phyloP scores from a whole-genome alignment of 108 stramenopile species.

The Discostella pseudostelligera region DNA sequence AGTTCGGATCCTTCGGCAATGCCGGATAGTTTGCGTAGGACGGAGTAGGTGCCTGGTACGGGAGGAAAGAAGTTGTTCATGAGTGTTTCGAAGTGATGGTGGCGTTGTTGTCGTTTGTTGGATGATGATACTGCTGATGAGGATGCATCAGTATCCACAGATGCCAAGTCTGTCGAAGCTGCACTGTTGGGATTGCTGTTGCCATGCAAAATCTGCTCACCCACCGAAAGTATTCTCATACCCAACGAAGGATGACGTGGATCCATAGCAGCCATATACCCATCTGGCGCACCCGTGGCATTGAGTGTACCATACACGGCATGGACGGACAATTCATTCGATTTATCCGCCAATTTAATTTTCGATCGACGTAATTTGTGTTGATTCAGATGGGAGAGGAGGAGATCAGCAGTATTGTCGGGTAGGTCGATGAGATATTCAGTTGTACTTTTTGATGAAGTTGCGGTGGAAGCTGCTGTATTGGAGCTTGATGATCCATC shows the following conservation, averaged over 20 bases:
- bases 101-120: constrained; percentile 12
- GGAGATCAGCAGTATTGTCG: constrained; percentile 50
- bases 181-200: too few relatives aligned
- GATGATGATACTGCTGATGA: background rate
- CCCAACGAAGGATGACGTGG: constrained; percentile 85
- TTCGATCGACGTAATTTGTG: constrained; percentile 74
- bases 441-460: constrained; percentile 9
- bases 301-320: constrained; percentile 81
- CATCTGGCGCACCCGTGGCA: constrained; percentile 59
- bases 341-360: constrained; percentile 57
- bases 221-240: constrained; percentile 63
- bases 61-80: constrained; percentile 62
- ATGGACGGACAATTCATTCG: constrained; percentile 59
- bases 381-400: constrained; percentile 64
- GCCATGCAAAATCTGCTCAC: constrained; percentile 24
- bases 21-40: constrained; percentile 72
- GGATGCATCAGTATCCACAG: constrained; percentile 4
- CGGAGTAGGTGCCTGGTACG: constrained; percentile 60
- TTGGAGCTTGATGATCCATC: background rate
- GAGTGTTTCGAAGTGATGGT: constrained; percentile 38
- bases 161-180: background rate
- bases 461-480: background rate
- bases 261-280: constrained; percentile 72
- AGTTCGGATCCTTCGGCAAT: constrained; percentile 88
- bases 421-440: constrained; percentile 81